Evolutionary conservation across 305 asterid genomes (phyloP), one percentile per base, ranked within the genome.

Genomic region (Fraxinus velutina): DNA sequence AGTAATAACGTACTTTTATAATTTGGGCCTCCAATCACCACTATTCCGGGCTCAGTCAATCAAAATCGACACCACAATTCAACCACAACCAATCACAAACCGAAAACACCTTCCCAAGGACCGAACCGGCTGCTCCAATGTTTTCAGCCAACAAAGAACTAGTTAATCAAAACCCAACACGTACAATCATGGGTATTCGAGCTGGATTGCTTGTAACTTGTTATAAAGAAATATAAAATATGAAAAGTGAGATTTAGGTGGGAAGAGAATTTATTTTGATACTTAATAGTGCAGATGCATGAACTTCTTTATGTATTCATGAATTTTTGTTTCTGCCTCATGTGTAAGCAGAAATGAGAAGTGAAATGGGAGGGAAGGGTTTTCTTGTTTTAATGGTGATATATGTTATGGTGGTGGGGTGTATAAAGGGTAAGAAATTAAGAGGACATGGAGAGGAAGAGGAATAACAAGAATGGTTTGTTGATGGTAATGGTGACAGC

Each of bases 111-210:
- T 29, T 29, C 30, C 30, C 30, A 29, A 29, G 3, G 30, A 29
- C 3, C 30, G 30, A 29, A 29, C 0, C 32, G 32, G 4, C 32
- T 30, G 32, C 32, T 30, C 32, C 32, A 30, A 30, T 30, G 32
- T 30, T 30, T 30, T 30, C 32, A 30, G 4, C 32, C 32, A 3
- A 30, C 32, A 30, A 30, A 30, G 32, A 2, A 30, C 32, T 2
- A 2, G 32, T 2, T n/a, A n/a, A n/a, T n/a, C n/a, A 34, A 34
- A 34, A 34, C 37, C 37, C 37, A 34, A 34, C 7, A 34, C 82
- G 87, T 75, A 83, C n/a, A 36, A 76, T 76, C 78, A 79, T 83
- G 78, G 86, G 80, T 78, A 83, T 81, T 83, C 84, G 89, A 83
- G 88, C 81, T 85, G 87, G 87, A 75, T 27, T 81, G 47, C 80